phyloP scores from a whole-genome alignment of 805 yeast genomes.

The Nakazawaea ishiwadae region DNA sequence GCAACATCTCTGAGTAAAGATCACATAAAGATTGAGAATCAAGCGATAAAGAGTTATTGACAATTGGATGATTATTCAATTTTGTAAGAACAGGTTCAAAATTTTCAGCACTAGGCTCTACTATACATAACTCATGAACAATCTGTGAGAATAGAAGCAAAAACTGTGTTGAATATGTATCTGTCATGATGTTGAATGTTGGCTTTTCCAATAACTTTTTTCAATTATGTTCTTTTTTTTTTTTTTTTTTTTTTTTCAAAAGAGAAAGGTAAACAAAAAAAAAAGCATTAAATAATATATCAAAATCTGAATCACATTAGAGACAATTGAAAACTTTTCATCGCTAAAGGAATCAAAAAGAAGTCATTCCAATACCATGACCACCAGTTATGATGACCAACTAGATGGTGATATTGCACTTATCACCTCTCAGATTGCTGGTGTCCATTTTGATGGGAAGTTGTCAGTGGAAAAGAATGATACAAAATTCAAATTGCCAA shows the following conservation, averaged over 20 bases:
- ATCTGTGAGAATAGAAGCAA: slow-evolving; percentile 26
- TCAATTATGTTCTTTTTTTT: slow-evolving; percentile 10
- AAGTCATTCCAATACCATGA: too few relatives aligned
- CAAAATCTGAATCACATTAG: too few relatives aligned
- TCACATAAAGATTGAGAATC: slow-evolving; percentile 16
- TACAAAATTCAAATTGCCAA: too few relatives aligned
- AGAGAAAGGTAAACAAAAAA: too few relatives aligned
- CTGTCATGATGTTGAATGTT: too few relatives aligned
- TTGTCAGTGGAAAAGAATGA: too few relatives aligned
- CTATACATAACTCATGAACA: slow-evolving; percentile 19
- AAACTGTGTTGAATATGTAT: slow-evolving; percentile 23
- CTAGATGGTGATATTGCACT: neutral
- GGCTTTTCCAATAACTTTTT: too few relatives aligned
- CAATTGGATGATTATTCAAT: slow-evolving; percentile 22
- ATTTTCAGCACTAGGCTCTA: slow-evolving; percentile 12
- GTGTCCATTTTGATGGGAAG: neutral
- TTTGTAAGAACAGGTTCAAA: slow-evolving; percentile 13
- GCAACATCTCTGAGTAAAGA: slow-evolving; percentile 18
- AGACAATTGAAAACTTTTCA: too few relatives aligned
- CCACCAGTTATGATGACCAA: neutral
- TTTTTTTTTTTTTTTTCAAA: slow-evolving; percentile 6
- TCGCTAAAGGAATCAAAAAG: too few relatives aligned
- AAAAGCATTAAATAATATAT: too few relatives aligned
- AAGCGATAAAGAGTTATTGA: slow-evolving; percentile 15
- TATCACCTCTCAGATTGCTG: neutral